Evolutionary conservation across 352 stramenopile species (phyloP).

Genomic region (Phytophthora parvispora): DNA sequence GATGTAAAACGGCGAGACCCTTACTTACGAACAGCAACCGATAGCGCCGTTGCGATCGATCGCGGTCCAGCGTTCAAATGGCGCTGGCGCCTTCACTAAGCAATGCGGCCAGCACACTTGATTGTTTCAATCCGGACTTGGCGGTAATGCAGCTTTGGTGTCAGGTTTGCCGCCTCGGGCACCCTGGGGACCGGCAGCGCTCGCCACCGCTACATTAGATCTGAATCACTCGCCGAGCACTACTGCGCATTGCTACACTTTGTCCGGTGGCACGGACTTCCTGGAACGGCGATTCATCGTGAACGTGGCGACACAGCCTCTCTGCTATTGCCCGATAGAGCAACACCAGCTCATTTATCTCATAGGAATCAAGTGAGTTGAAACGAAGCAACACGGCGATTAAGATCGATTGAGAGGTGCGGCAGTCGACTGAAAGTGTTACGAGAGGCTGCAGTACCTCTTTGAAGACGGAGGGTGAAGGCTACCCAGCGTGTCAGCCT

Average conservation of each 20-base stretch:
- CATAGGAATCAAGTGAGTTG: neutral
- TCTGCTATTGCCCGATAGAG: neutral
- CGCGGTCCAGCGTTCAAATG: neutral
- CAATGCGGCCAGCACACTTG: slow-evolving; percentile 1
- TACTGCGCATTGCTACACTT: neutral
- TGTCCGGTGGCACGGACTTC: neutral
- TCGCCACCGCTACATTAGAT: neutral
- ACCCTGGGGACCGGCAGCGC: neutral
- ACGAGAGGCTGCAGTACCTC: neutral
- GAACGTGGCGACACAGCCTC: neutral
- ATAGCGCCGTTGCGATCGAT: too few species aligned
- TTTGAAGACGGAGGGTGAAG: too few species aligned
- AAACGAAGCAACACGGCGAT: slow-evolving; percentile 2
- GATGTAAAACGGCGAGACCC: neutral
- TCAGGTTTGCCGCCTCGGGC: neutral
- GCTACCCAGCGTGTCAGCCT: too few species aligned
- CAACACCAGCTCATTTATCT: neutral
- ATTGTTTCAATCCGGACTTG: neutral
- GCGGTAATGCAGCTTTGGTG: neutral
- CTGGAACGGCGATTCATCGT: neutral
- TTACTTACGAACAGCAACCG: neutral
- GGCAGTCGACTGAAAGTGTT: neutral
- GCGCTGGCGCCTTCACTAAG: neutral
- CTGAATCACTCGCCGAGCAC: neutral
- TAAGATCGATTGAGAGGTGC: neutral